Conservation (phyloP, 2,329 filamentous ascomycete genomes). For the Coniochaeta sp. region DNA sequence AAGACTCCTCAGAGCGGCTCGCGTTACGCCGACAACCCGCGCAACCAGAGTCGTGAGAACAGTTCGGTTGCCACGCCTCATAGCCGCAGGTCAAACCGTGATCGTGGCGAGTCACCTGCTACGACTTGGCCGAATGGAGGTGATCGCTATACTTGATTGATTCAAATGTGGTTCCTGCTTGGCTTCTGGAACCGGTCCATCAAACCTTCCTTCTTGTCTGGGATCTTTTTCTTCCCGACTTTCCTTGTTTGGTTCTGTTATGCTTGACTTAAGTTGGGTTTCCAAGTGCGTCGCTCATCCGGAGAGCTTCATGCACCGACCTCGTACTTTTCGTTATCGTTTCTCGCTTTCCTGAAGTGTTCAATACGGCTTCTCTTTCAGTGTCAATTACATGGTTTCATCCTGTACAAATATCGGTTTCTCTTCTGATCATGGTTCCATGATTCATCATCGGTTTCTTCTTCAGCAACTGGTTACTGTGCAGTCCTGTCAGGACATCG, state of each 20-base stretch:
- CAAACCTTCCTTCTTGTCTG: neutral
- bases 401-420: neutral
- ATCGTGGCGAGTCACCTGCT: neutral
- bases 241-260: no score
- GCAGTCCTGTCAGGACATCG: no score
- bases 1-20: neutral
- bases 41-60: neutral
- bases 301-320: neutral
- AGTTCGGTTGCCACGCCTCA: neutral
- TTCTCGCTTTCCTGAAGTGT: neutral
- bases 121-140: neutral
- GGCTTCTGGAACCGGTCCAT: neutral
- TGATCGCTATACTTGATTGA: neutral
- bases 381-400: neutral
- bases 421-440: neutral
- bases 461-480: neutral
- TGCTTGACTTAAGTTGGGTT: no score
- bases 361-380: neutral
- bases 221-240: neutral
- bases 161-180: neutral
- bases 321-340: neutral
- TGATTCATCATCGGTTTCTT: neutral
- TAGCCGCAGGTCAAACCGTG: neutral
- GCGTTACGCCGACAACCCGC: neutral
- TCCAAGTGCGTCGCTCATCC: neutral